A percentile compares a stretch with the other conserved stretches of the same genome.
phyloP scores from a whole-genome alignment of 352 stramenopile genomes.

The Phytophthora ohioensis region DNA sequence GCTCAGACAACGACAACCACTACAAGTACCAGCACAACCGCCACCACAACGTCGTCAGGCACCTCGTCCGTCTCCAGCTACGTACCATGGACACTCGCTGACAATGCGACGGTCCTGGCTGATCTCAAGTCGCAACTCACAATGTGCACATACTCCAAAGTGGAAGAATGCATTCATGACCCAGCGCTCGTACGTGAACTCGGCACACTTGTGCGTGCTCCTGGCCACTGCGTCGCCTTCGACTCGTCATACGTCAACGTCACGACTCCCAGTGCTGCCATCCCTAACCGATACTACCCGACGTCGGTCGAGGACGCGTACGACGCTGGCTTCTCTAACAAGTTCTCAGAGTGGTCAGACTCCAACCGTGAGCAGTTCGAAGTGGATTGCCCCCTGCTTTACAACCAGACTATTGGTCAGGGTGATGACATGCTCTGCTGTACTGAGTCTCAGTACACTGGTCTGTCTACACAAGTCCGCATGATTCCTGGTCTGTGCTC shows the following conservation, averaged over 20 bases:
- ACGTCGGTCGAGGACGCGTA: conserved; percentile 60
- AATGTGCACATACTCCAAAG: conserved; percentile 73
- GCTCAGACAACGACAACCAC: conserved; percentile 15
- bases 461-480: conserved; percentile 62
- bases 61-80: conserved; percentile 34
- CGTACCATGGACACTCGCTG: conserved; percentile 50
- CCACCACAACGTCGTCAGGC: conserved; percentile 15
- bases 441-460: conserved; percentile 64
- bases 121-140: conserved; percentile 47
- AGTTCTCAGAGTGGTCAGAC: conserved; percentile 69
- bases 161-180: conserved; percentile 60
- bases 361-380: conserved; percentile 66
- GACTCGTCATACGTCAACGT: conserved; percentile 61
- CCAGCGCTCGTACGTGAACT: conserved; percentile 44
- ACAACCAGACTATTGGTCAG: conserved; percentile 58
- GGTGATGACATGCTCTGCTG: conserved; percentile 68
- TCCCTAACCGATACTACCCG: conserved; percentile 67
- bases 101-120: conserved; percentile 48
- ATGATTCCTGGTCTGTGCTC: conserved; percentile 70
- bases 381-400: conserved; percentile 67
- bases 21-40: conserved; percentile 14
- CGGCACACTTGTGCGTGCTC: conserved; percentile 45
- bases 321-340: conserved; percentile 57
- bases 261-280: conserved; percentile 33
- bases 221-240: conserved; percentile 60